Conservation (phyloP, 495 filamentous ascomycete species). For the Penicillium parvum region DNA sequence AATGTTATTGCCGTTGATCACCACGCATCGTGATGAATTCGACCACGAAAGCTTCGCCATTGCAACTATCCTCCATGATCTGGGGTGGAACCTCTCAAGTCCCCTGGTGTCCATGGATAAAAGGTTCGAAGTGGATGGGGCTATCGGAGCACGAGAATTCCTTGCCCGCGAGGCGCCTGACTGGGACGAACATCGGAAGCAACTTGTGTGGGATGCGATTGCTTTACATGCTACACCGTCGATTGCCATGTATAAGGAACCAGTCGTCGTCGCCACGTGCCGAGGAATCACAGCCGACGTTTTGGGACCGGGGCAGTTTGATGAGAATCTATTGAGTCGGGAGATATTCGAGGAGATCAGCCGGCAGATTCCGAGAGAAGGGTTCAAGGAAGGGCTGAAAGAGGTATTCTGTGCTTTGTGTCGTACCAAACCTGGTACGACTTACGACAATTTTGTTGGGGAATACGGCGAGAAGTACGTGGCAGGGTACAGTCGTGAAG, state of each 20-base stretch:
- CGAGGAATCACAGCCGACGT: conserved; percentile 50
- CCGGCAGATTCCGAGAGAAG: conserved; percentile 31
- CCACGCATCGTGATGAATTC: too few species aligned
- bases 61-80: conserved; percentile 48
- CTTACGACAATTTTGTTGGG: conserved; percentile 44
- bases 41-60: too few species aligned
- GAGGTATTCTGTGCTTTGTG: conserved; percentile 42
- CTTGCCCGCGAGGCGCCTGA: conserved; percentile 19
- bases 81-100: conserved; percentile 42
- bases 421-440: conserved; percentile 43
- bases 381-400: conserved; percentile 31
- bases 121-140: conserved; percentile 55
- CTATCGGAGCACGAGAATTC: conserved; percentile 44
- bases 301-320: conserved; percentile 25
- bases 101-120: conserved; percentile 38
- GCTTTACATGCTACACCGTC: conserved; percentile 43
- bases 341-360: conserved; percentile 33
- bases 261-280: conserved; percentile 35
- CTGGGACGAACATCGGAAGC: conserved; percentile 36
- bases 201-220: conserved; percentile 53
- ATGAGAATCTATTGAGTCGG: conserved; percentile 23
- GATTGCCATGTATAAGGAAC: conserved; percentile 42
- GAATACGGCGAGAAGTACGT: too few species aligned
- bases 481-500: too few species aligned
- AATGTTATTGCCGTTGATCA: too few species aligned